Conservation (phyloP, 352 stramenopile species). For the Thalassiosira allenii region DNA sequence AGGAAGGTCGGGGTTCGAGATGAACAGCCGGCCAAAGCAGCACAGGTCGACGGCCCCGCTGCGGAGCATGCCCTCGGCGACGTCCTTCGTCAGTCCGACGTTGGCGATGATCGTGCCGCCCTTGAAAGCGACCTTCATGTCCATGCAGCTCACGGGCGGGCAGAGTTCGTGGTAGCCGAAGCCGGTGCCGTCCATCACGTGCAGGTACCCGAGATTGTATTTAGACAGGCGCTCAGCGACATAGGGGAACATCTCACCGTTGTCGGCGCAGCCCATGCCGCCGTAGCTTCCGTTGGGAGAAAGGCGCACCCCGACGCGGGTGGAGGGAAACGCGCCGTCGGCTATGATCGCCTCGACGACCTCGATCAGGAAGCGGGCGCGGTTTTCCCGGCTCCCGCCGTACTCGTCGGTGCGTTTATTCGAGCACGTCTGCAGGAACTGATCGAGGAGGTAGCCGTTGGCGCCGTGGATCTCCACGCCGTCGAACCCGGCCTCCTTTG, state of each 20-base stretch:
- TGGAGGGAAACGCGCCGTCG: conserved; percentile 54
- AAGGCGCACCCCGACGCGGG: conserved; percentile 65
- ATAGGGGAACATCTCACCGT: conserved; percentile 65
- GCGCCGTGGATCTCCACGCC: conserved; percentile 98
- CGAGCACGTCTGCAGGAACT: conserved; percentile 95
- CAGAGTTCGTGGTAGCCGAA: conserved; percentile 77
- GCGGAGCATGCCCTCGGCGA: conserved; percentile 55
- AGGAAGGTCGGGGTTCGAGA: conserved; percentile 70
- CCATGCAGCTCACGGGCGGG: conserved; percentile 43
- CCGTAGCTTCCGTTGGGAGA: conserved; percentile 73
- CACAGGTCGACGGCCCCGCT: conserved; percentile 55
- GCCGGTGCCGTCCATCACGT: conserved; percentile 76
- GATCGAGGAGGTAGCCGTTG: conserved; percentile 98
- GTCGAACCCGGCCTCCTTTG: conserved; percentile 94
- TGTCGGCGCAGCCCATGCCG: conserved; percentile 71
- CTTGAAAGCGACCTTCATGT: conserved; percentile 60
- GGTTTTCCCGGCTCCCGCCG: conserved; percentile 93
- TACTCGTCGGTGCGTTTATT: conserved; percentile 96
- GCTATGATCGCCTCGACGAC: conserved; percentile 88
- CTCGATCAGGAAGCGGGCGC: conserved; percentile 93
- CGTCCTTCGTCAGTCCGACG: conserved; percentile 66
- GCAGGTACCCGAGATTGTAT: conserved; percentile 70
- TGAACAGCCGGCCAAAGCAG: conserved; percentile 64
- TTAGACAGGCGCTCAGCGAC: conserved; percentile 58
- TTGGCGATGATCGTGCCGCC: conserved; percentile 70